Evolutionary conservation across 1,284 basidiomycete genomes (phyloP).

Genomic region (Calocybe gambosa): DNA sequence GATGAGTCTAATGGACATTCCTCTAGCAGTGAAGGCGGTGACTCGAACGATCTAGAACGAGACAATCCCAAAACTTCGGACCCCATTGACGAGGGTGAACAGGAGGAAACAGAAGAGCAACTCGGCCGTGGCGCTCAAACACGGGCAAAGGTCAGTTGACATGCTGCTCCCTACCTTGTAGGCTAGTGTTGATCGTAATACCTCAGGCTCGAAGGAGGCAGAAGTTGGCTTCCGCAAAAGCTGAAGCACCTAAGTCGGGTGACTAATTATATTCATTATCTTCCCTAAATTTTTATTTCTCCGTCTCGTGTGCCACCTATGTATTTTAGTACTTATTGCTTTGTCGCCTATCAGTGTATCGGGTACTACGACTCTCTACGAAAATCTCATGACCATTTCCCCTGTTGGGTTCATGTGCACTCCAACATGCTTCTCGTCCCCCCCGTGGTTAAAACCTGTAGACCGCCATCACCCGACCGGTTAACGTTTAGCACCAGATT

Average conservation of each 20-base stretch:
- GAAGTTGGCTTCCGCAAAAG: constrained; percentile 1
- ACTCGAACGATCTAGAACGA: constrained; percentile 21
- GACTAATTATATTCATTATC: constrained; percentile 1
- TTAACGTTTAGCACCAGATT: too few species aligned
- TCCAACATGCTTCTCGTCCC: too few species aligned
- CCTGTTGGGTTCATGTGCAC: neutral
- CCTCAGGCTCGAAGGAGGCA: constrained; percentile 12
- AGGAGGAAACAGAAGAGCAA: constrained; percentile 24
- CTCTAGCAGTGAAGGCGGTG: constrained; percentile 22
- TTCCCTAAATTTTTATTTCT: constrained; percentile 1
- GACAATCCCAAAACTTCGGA: constrained; percentile 10
- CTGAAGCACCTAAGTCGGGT: constrained; percentile 6
- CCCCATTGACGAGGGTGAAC: constrained; percentile 14
- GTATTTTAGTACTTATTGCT: constrained; percentile 7
- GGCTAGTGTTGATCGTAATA: neutral
- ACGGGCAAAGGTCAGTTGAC: constrained; percentile 27
- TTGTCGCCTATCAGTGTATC: constrained; percentile 8
- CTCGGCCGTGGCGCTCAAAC: constrained; percentile 31
- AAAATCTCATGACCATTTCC: neutral
- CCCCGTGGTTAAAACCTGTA: too few species aligned
- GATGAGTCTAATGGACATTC: constrained; percentile 26
- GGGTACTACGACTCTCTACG: constrained; percentile 2
- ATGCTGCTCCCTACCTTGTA: neutral
- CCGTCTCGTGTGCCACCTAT: neutral
- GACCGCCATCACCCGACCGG: too few species aligned